These are phyloP conservation scores for Aspergillus fructus DNA, from an alignment of 2,329 filamentous ascomycete species.

Conservation along the genomic window DNA sequence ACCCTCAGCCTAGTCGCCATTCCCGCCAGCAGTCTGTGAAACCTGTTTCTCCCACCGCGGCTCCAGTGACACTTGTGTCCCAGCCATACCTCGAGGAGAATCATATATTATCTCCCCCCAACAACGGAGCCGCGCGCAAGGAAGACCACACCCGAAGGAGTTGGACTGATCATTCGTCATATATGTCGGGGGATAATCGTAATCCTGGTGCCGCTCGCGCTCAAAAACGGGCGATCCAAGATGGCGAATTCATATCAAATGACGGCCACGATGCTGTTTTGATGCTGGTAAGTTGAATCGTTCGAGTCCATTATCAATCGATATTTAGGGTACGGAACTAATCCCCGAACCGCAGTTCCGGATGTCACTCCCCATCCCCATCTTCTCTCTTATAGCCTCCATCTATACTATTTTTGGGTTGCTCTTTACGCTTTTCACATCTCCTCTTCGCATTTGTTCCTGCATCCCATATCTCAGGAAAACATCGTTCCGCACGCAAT, in stretches of 20 bases:
- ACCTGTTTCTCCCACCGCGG: slow-evolving; percentile 16
- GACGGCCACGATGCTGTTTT: slow-evolving; percentile 43
- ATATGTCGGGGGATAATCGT: slow-evolving; percentile 33
- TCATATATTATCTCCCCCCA: slow-evolving; percentile 25
- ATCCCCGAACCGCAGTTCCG: slow-evolving; percentile 45
- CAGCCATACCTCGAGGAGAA: slow-evolving; percentile 24
- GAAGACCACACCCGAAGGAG: slow-evolving; percentile 32
- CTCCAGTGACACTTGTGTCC: slow-evolving; percentile 24
- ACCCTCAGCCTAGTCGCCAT: slow-evolving; percentile 16
- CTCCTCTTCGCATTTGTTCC: slow-evolving; percentile 56
- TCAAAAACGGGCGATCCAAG: slow-evolving; percentile 28
- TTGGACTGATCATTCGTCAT: slow-evolving; percentile 36
- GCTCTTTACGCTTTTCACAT: slow-evolving; percentile 51
- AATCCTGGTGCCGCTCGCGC: slow-evolving; percentile 23
- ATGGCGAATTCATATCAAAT: slow-evolving; percentile 27
- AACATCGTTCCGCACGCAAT: slow-evolving; percentile 49
- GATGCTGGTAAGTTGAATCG: slow-evolving; percentile 38
- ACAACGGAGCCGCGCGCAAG: slow-evolving; percentile 27
- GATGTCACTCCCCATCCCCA: slow-evolving; percentile 53
- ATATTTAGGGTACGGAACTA: slow-evolving; percentile 10
- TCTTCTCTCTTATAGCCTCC: slow-evolving; percentile 54
- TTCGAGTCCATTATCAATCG: neutral
- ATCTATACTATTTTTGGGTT: slow-evolving; percentile 56
- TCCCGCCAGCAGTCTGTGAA: slow-evolving; percentile 18
- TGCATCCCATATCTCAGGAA: slow-evolving; percentile 42